Conservation (phyloP, 2,329 filamentous ascomycete species). For the Myriosclerotinia duriaeana region DNA sequence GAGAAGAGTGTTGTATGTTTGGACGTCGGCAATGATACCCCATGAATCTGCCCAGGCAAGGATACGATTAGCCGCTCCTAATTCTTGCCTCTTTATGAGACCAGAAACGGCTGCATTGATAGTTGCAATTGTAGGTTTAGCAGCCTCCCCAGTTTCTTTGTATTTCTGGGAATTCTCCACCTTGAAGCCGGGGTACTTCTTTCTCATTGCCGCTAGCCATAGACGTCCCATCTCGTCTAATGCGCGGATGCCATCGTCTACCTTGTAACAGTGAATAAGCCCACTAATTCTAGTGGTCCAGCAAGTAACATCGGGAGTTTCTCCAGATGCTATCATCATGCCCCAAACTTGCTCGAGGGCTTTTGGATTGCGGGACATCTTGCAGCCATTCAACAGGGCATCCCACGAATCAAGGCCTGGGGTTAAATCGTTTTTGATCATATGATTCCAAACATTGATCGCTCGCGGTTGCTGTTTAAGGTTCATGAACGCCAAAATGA, state of each 20-base stretch:
- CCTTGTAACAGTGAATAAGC: slow-evolving; percentile 56
- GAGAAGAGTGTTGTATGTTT: slow-evolving; percentile 69
- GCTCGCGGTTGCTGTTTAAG: slow-evolving; percentile 46
- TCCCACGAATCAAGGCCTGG: slow-evolving; percentile 69
- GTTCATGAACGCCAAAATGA: slow-evolving; percentile 49
- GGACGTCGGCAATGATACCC: slow-evolving; percentile 48
- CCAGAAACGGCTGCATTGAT: slow-evolving; percentile 71
- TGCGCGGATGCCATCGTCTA: slow-evolving; percentile 58
- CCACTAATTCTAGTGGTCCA: slow-evolving; percentile 72
- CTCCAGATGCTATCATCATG: slow-evolving; percentile 56
- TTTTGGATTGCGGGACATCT: slow-evolving; percentile 55
- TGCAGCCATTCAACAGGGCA: slow-evolving; percentile 70
- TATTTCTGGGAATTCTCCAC: slow-evolving; percentile 34
- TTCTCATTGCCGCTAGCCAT: slow-evolving; percentile 49
- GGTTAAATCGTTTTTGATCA: slow-evolving; percentile 53
- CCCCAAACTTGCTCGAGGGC: slow-evolving; percentile 67
- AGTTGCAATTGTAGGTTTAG: slow-evolving; percentile 61
- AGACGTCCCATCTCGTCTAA: slow-evolving; percentile 63
- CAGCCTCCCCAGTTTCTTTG: slow-evolving; percentile 43
- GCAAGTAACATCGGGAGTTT: slow-evolving; percentile 60
- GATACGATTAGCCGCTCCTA: slow-evolving; percentile 52
- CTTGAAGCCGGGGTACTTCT: slow-evolving; percentile 30
- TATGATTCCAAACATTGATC: slow-evolving; percentile 57
- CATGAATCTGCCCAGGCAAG: slow-evolving; percentile 50
- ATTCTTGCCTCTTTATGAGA: slow-evolving; percentile 52